These are phyloP conservation scores for Biscogniauxia sp. DNA, from an alignment of 2,329 filamentous ascomycete genomes.

Conservation along the genomic window DNA sequence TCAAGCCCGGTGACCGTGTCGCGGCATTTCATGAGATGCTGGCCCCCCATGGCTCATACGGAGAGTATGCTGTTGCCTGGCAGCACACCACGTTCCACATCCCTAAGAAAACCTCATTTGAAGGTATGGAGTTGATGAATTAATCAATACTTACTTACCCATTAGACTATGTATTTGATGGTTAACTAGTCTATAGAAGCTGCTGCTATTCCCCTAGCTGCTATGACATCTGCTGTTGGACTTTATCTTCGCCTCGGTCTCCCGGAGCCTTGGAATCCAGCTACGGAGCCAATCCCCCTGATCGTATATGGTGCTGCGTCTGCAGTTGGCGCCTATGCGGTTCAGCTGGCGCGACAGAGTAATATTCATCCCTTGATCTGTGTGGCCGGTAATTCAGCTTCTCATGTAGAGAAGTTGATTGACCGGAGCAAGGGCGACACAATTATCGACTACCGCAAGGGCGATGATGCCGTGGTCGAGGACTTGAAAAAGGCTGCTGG, in stretches of 20 bases:
- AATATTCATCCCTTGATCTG: slow-evolving; percentile 62
- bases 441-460: slow-evolving; percentile 59
- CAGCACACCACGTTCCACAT: slow-evolving; percentile 57
- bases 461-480: slow-evolving; percentile 49
- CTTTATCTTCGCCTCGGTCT: slow-evolving; percentile 47
- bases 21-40: slow-evolving; percentile 52
- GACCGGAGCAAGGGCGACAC: slow-evolving; percentile 53
- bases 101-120: slow-evolving; percentile 46
- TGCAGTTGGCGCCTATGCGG: slow-evolving; percentile 56
- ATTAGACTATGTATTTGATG: background rate
- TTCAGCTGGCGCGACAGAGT: slow-evolving; percentile 52
- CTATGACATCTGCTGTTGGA: slow-evolving; percentile 51
- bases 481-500: slow-evolving; percentile 40
- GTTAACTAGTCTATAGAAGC: slow-evolving; percentile 39
- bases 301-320: slow-evolving; percentile 55
- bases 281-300: slow-evolving; percentile 31
- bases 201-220: slow-evolving; percentile 55
- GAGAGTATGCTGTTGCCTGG: slow-evolving; percentile 59
- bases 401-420: slow-evolving; percentile 52
- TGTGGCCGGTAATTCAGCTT: slow-evolving; percentile 51
- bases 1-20: slow-evolving; percentile 49
- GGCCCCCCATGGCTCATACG: slow-evolving; percentile 51
- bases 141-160: background rate
- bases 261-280: slow-evolving; percentile 47
- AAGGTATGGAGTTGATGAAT: slow-evolving; percentile 34